A percentile compares a stretch with the other conserved stretches of the same genome.
phyloP scores from a whole-genome alignment of 306 rosid species.

The Oxytropis ochrocephala region DNA sequence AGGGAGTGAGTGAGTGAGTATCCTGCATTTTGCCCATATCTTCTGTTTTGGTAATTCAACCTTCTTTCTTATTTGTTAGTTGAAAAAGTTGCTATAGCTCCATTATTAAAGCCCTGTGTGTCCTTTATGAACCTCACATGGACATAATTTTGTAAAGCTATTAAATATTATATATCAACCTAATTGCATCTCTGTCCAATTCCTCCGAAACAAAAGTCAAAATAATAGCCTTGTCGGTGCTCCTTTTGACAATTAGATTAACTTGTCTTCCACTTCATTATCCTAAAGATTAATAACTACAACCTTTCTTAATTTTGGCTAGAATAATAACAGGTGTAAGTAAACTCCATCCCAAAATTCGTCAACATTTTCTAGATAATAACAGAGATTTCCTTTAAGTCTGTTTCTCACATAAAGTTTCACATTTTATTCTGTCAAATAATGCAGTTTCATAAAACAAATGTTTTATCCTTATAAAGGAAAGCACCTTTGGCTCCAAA shows the following conservation, averaged over 20 bases:
- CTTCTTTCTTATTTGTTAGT: not conserved
- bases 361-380: no score
- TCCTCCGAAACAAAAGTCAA: conserved; percentile 1
- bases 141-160: not conserved
- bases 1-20: no score
- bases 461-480: no score
- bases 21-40: not conserved
- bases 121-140: conserved; percentile 22
- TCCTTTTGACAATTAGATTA: conserved; percentile 5
- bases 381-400: no score
- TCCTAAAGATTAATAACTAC: not conserved
- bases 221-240: conserved; percentile 26
- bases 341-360: not conserved
- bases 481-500: no score
- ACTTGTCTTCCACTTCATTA: not conserved
- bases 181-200: not conserved
- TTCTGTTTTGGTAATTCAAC: no score
- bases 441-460: not conserved
- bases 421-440: no score
- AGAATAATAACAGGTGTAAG: not conserved
- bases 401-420: no score
- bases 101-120: not conserved
- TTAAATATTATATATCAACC: no score
- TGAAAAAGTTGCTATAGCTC: not conserved
- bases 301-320: not conserved